Conservation (phyloP, 495 filamentous ascomycete genomes). For the Xylaria telfairii region DNA sequence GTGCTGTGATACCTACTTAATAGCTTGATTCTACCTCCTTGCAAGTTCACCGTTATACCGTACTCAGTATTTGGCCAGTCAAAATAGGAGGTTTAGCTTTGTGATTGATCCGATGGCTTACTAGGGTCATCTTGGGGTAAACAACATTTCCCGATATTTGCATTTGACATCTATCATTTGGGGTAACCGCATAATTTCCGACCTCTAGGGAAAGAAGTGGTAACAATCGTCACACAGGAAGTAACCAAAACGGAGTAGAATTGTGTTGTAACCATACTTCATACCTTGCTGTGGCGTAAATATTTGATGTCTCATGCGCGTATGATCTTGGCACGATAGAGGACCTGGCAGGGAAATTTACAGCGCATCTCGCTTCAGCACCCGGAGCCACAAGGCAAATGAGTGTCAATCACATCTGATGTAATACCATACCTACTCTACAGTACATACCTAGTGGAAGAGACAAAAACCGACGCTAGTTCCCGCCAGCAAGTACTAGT, state of each 20-base stretch:
- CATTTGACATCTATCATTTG: conserved; percentile 14
- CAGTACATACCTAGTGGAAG: too few relatives aligned
- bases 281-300: conserved; percentile 11
- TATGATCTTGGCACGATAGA: conserved; percentile 17
- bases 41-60: neutral
- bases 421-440: neutral
- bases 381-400: conserved; percentile 17
- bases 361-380: conserved; percentile 26
- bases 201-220: neutral
- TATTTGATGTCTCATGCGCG: conserved; percentile 17
- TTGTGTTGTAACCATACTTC: conserved; percentile 3
- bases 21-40: neutral
- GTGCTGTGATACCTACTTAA: neutral
- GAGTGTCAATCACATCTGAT: conserved; percentile 7
- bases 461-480: neutral
- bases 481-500: neutral
- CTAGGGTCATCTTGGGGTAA: neutral
- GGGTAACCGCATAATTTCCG: conserved; percentile 19
- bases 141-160: conserved; percentile 10
- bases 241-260: neutral
- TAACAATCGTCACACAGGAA: neutral
- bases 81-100: neutral
- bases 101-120: conserved; percentile 1
- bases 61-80: neutral
- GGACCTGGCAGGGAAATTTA: conserved; percentile 17